A percentile compares a stretch with the other conserved stretches of the same genome.
phyloP scores from a whole-genome alignment of 2,329 filamentous ascomycete species.

The Sporothrix brunneoviolacea region DNA sequence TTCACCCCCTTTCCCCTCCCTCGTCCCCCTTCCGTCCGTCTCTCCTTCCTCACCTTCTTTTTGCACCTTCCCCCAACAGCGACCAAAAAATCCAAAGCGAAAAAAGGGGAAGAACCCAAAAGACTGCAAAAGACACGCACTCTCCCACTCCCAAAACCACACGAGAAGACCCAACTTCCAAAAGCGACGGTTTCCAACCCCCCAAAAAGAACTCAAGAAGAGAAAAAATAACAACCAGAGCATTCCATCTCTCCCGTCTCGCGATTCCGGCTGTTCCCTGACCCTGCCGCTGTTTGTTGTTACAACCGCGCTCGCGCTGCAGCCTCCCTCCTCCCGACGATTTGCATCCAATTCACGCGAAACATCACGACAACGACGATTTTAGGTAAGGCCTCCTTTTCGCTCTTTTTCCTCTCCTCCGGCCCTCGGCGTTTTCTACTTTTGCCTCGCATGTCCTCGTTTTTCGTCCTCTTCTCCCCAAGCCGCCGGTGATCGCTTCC shows the following conservation, averaged over 20 bases:
- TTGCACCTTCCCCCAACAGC: conserved; percentile 7
- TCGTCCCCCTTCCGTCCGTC: background rate
- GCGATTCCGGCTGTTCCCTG: background rate
- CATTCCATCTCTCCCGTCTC: background rate
- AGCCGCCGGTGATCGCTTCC: background rate
- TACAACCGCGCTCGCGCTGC: conserved; percentile 3
- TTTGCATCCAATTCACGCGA: background rate
- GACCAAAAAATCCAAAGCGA: conserved; percentile 5
- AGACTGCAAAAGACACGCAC: background rate
- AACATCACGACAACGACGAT: conserved; percentile 3
- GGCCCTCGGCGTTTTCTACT: background rate
- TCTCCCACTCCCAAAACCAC: background rate
- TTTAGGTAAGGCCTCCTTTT: conserved; percentile 1
- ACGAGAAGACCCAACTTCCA: conserved; percentile 2
- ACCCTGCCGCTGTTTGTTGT: background rate
- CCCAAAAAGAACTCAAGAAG: background rate
- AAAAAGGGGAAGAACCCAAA: conserved; percentile 3
- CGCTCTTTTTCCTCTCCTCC: background rate
- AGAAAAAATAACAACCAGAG: background rate
- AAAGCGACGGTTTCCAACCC: conserved; percentile 4
- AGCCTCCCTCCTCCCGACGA: background rate
- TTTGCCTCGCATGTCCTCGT: too few relatives aligned
- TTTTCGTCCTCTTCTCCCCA: background rate
- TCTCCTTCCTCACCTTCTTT: conserved; percentile 7
- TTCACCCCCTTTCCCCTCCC: conserved; percentile 9